Conservation (phyloP, 805 yeast species). For the Wickerhamiella dianesei region DNA sequence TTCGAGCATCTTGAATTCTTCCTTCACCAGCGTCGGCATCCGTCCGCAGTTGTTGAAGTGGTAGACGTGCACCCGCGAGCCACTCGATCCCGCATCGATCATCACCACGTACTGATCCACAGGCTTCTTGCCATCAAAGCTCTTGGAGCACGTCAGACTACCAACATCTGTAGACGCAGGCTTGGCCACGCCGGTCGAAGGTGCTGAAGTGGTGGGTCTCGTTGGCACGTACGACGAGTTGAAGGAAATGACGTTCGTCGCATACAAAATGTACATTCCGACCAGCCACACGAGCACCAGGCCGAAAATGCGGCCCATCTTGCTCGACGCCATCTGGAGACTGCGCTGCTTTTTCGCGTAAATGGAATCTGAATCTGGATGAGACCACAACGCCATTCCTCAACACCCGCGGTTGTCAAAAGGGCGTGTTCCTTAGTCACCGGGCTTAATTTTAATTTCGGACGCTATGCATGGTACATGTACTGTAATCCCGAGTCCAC, state of each 20-base stretch:
- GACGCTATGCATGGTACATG: too few species aligned
- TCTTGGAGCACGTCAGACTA: slow-evolving; percentile 20
- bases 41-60: slow-evolving; percentile 75
- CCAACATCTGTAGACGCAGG: neutral
- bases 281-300: neutral
- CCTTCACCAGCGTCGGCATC: slow-evolving; percentile 69
- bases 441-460: neutral
- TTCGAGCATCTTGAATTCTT: slow-evolving; percentile 73
- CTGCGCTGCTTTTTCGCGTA: neutral
- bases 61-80: slow-evolving; percentile 91
- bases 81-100: slow-evolving; percentile 97
- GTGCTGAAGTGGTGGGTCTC: neutral
- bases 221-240: neutral
- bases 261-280: neutral
- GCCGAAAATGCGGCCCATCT: neutral
- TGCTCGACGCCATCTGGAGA: neutral
- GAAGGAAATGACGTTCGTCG: neutral
- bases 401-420: neutral
- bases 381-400: neutral
- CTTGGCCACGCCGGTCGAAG: neutral
- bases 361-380: neutral
- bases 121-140: slow-evolving; percentile 29
- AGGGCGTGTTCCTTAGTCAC: neutral
- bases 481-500: too few species aligned
- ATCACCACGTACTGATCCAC: slow-evolving; percentile 63